Percentiles rank a stretch among this genome's conserved stretches.
Evolutionary conservation across 345 rosid genomes (phyloP).

Genomic region (Syzygium grande): DNA sequence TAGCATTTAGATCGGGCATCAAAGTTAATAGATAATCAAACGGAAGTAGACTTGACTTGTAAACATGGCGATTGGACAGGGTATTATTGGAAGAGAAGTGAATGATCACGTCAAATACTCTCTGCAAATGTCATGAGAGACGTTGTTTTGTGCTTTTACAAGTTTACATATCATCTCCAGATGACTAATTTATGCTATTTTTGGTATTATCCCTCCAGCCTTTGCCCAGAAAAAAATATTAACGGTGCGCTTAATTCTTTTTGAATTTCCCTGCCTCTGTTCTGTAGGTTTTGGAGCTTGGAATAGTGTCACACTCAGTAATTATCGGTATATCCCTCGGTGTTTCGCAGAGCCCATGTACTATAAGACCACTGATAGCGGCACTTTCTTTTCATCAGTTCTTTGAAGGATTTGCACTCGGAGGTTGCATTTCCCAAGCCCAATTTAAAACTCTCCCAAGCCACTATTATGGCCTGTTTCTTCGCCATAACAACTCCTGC

Average conservation of each 20-base stretch:
- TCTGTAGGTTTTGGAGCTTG: conserved; percentile 79
- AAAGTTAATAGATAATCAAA: background rate
- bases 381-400: conserved; percentile 92
- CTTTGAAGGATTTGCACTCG: conserved; percentile 96
- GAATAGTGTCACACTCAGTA: conserved; percentile 85
- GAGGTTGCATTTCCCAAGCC: conserved; percentile 91
- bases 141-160: background rate
- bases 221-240: background rate
- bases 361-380: conserved; percentile 71
- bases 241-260: background rate
- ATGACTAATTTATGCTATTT: background rate
- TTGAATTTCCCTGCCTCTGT: background rate
- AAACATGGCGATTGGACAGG: background rate
- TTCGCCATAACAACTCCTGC: conserved; percentile 70
- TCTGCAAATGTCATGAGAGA: background rate
- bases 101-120: background rate
- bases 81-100: background rate
- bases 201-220: background rate
- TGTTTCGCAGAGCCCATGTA: conserved; percentile 78
- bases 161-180: background rate
- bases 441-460: conserved; percentile 35
- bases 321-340: conserved; percentile 89
- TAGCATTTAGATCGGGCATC: background rate
- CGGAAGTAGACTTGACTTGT: background rate
- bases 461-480: conserved; percentile 64